Evolutionary conservation across 495 filamentous ascomycete genomes (phyloP).

Genomic region (Xylaria flabelliformis): DNA sequence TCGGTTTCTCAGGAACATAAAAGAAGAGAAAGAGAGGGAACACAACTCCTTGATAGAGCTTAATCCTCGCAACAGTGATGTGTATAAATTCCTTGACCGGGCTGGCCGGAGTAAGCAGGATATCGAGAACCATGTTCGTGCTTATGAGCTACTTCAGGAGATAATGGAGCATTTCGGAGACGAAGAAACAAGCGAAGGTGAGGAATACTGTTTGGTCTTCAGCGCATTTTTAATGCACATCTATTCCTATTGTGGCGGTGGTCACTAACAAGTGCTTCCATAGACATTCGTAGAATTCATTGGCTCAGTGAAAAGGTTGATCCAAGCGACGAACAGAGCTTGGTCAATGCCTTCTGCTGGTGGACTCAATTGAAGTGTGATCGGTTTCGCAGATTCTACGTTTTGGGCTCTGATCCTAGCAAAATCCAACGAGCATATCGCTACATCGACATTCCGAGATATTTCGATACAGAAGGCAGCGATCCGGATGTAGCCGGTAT

Average conservation of each 20-base stretch:
- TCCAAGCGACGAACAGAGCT: conserved; percentile 58
- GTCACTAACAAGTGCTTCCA: conserved; percentile 14
- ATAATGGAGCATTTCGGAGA: conserved; percentile 36
- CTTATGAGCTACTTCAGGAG: conserved; percentile 34
- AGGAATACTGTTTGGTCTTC: background rate
- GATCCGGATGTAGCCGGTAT: conserved; percentile 44
- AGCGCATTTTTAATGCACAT: background rate
- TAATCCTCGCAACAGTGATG: conserved; percentile 24
- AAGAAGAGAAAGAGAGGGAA: conserved; percentile 47
- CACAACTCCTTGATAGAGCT: conserved; percentile 30
- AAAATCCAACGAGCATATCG: conserved; percentile 44
- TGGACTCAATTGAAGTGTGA: conserved; percentile 57
- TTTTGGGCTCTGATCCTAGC: conserved; percentile 49
- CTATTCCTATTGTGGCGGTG: background rate
- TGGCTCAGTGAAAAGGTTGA: conserved; percentile 54
- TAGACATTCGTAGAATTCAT: conserved; percentile 46
- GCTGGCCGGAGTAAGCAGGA: conserved; percentile 29
- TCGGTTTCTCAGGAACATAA: conserved; percentile 49
- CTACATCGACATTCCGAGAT: conserved; percentile 47
- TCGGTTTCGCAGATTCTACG: conserved; percentile 53
- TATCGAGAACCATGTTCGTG: conserved; percentile 33
- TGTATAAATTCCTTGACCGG: conserved; percentile 27
- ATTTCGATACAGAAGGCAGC: conserved; percentile 44
- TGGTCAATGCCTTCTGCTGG: conserved; percentile 61
- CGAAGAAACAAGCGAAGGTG: conserved; percentile 37